Evolutionary conservation across 116 monocot genomes (phyloP).

Genomic region (Iris pallida): DNA sequence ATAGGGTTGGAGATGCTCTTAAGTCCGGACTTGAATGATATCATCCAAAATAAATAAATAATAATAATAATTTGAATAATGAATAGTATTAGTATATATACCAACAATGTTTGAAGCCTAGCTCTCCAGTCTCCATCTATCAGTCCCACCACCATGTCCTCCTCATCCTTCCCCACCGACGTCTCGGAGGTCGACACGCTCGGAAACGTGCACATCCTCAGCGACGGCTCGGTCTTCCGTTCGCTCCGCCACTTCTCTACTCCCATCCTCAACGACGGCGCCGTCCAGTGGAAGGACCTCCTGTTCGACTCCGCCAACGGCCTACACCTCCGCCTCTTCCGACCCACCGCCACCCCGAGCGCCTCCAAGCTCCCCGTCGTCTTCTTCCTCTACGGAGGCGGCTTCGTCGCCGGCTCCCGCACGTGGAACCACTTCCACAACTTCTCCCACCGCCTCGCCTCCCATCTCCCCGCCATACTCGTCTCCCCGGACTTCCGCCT

Average conservation of each 20-base stretch:
- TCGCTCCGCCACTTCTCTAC: constrained; percentile 28
- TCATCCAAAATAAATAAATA: too few species aligned
- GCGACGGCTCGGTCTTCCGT: constrained; percentile 56
- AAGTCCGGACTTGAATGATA: too few species aligned
- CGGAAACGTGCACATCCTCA: constrained; percentile 44
- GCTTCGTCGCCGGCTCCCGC: constrained; percentile 66
- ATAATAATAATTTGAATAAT: too few species aligned
- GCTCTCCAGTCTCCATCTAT: too few species aligned
- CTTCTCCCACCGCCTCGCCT: constrained; percentile 51
- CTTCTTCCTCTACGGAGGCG: constrained; percentile 75
- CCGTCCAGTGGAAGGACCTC: constrained; percentile 36
- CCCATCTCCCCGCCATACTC: constrained; percentile 41
- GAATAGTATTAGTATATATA: too few species aligned
- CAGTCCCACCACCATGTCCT: neutral
- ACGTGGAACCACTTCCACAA: constrained; percentile 55
- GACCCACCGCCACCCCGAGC: constrained; percentile 1
- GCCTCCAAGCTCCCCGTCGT: constrained; percentile 32
- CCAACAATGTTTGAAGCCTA: too few species aligned
- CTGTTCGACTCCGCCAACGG: constrained; percentile 14
- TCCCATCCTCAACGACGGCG: constrained; percentile 38
- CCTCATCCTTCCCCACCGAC: neutral
- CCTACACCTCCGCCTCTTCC: constrained; percentile 37
- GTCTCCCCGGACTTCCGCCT: constrained; percentile 67
- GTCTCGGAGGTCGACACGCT: constrained; percentile 39
- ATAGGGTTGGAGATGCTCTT: too few species aligned